These are phyloP conservation scores for Tolypocladium ophioglossoides DNA, from an alignment of 2,329 filamentous ascomycete species.

Conservation along the genomic window DNA sequence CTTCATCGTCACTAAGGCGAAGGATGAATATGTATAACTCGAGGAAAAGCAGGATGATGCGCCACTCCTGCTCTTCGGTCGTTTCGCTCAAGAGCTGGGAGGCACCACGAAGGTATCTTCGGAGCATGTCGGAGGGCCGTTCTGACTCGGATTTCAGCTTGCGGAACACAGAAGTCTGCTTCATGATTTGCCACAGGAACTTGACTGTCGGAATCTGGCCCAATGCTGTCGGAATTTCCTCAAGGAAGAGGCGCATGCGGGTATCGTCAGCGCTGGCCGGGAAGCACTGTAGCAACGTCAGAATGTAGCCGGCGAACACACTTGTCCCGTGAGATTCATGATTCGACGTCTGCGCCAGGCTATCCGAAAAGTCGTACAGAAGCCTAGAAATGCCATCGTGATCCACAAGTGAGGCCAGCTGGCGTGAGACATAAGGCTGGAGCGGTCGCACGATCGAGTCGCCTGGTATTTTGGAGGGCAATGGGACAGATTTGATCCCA, in stretches of 20 bases:
- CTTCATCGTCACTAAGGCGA: conserved; percentile 90
- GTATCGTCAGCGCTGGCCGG: conserved; percentile 76
- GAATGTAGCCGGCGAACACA: conserved; percentile 72
- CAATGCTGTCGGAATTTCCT: conserved; percentile 20
- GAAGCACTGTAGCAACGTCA: conserved; percentile 79
- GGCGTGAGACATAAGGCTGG: conserved; percentile 49
- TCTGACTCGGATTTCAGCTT: conserved; percentile 20
- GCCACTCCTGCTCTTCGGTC: conserved; percentile 57
- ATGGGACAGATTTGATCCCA: conserved; percentile 9
- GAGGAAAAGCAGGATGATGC: conserved; percentile 77
- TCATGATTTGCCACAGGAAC: conserved; percentile 68
- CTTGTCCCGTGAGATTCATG: conserved; percentile 36
- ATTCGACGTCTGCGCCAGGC: conserved; percentile 16
- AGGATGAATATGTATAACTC: conserved; percentile 91
- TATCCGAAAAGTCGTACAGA: conserved; percentile 22
- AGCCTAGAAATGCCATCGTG: conserved; percentile 56
- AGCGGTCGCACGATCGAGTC: conserved; percentile 19
- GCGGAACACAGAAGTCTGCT: conserved; percentile 29
- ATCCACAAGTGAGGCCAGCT: conserved; percentile 63
- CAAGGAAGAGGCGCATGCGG: conserved; percentile 81
- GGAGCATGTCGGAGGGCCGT: conserved; percentile 15
- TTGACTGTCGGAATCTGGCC: conserved; percentile 50
- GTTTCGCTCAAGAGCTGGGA: conserved; percentile 13
- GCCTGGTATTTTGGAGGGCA: conserved; percentile 6
- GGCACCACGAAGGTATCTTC: conserved; percentile 18